Base-by-base conservation (phyloP, 106 monocot genomes). In the Agapanthus africanus region DNA sequence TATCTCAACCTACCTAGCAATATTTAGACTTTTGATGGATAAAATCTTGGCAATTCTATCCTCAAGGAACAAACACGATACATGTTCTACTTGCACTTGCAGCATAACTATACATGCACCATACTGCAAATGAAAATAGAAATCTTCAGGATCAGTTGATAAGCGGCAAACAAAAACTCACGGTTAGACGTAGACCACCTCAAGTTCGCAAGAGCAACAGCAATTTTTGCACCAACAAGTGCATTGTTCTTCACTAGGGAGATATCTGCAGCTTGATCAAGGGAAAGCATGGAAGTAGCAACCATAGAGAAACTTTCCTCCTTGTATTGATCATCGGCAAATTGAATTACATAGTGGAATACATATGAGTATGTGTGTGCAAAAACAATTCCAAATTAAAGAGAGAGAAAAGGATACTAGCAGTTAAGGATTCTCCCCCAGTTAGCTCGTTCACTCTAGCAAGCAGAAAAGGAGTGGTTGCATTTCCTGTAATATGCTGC, bases 201-300 rank as follows among this genome's bases (percentile, higher is more conserved):
- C 54, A 99, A 42, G 37, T 66, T 67, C 38, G 97, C 82, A 79
- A 99, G 89, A 44, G 82, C 84, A 54, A 87, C 87, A 11, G 97
- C 88, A 79, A 92, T 81, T 80, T 82, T 86, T 35, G 97, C 86
- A 77, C 92, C 97, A 73, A 99, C 54, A 37, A 69, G 70, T 50
- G 99, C 99, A 87, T 99, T 99, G 77, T 99, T 99, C 86, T 99
- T 99, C 68, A 99, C 87, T 42, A 99, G 99, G 38, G 89, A 84
- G 61, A 99, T 99, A 42, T 99, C 99, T 92, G 76, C 66, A 27
- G 15, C 38, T 54, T 54, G n/a, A 11, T 85, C 71, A 84, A 81
- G 82, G 73, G 75, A 64, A 88, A 37, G 15, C 28, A 37, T 66
- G 42, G 23, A 41, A 14, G 6, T 7, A n/a, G 61, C 7, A 35